A percentile compares a stretch with the other conserved stretches of the same genome.
These are phyloP conservation scores for Penicillium sp. DNA, from an alignment of 2,329 filamentous ascomycete species.

Conservation along the genomic window DNA sequence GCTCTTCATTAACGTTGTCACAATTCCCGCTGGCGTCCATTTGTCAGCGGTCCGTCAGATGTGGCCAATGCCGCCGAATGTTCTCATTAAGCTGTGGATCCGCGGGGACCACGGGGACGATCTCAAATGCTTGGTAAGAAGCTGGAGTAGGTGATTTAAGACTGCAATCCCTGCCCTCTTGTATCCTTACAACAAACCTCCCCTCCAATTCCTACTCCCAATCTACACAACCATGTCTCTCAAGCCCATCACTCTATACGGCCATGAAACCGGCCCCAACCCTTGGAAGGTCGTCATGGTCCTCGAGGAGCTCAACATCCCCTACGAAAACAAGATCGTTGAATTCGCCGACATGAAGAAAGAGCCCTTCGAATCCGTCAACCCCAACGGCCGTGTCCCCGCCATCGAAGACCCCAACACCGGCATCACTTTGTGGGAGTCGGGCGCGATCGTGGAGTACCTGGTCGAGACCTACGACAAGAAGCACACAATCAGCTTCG, in stretches of 20 bases:
- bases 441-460: conserved; percentile 45
- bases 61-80: not conserved
- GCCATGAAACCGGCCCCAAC: conserved; percentile 25
- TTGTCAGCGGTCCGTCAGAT: not conserved
- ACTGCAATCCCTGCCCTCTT: not conserved
- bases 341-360: conserved; percentile 30
- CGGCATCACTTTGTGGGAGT: conserved; percentile 42
- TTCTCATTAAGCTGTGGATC: not conserved
- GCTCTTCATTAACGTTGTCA: not conserved
- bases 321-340: conserved; percentile 24
- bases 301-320: conserved; percentile 32
- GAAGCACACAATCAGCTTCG: conserved; percentile 37
- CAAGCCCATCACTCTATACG: conserved; percentile 21
- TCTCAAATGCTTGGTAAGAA: not conserved
- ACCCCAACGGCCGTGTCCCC: conserved; percentile 35
- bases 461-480: conserved; percentile 45
- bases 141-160: not conserved
- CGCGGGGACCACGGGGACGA: not conserved
- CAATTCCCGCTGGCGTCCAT: not conserved
- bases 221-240: conserved; percentile 16
- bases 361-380: conserved; percentile 26
- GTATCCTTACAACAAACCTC: not conserved
- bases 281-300: conserved; percentile 33
- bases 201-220: not conserved
- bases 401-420: conserved; percentile 38